Evolutionary conservation across 2,329 filamentous ascomycete species (phyloP), one percentile per base, ranked within the genome.

Genomic region (Cladosporium austrohemisphaericum): DNA sequence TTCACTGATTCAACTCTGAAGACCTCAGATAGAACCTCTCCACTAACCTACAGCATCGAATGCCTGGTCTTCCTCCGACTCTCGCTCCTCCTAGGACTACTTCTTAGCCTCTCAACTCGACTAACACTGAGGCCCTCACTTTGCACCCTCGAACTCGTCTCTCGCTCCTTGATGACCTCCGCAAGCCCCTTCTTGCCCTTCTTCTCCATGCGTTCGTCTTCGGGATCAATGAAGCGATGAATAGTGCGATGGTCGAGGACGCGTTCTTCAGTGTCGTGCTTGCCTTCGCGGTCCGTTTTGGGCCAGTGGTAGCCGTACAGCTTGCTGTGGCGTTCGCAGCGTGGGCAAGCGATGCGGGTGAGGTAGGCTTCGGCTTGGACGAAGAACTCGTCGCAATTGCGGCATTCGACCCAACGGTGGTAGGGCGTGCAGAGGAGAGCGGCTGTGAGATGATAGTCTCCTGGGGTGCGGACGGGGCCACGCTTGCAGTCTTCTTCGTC

Each of bases 231-330:
- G 61, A 95, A 96, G 0, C 92, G 85, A 67, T 96, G 87, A 3
- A 97, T 79, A 0, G 78, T 84, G n/a, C 92, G 78, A 63, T 96
- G 91, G 64, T 97, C 92, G 52, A 93, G 76, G 1, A 95, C 74
- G 5, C 81, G 68, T 57, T 81, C 74, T 54, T 82, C 77, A 7
- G 80, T 83, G 64, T 97, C 93, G 16, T 79, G 68, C 13, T 81
- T 81, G 1, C 88, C 88, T 20, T 85, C 82, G 54, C 78, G 85
- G 52, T 95, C 86, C 0, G 93, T 97, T 73, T 98, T 96, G 5
- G 93, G 93, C 93, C 93, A 98, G 50, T 86, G 77, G 63, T 87
- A 96, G 0, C 94, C 94, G 65, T 97, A 98, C 1, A 98, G 73
- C 71, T 95, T 97, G 13, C 88, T 94, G 64, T 98, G 93, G 0